phyloP scores from a whole-genome alignment of 2,329 filamentous ascomycete species.

The Ascochyta pisi region DNA sequence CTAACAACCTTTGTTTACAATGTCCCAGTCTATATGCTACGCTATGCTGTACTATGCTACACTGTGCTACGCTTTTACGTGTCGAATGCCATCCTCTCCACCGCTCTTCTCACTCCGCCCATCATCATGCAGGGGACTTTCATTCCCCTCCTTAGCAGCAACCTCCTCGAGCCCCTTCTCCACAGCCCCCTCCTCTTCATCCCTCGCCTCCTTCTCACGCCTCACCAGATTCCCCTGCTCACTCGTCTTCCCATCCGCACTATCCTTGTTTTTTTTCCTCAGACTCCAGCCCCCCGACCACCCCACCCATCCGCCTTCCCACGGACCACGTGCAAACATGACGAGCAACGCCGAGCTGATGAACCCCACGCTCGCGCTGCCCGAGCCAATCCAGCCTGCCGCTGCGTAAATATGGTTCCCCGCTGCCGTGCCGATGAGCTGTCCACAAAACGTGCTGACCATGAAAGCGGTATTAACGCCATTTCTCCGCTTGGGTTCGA shows the following conservation, averaged over 20 bases:
- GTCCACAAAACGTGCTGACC: conserved; percentile 76
- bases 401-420: conserved; percentile 63
- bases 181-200: conserved; percentile 32
- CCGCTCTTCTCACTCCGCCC: conserved; percentile 20
- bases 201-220: conserved; percentile 12
- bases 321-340: conserved; percentile 60
- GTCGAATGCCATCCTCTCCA: conserved; percentile 21
- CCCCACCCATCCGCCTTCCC: conserved; percentile 65
- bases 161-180: conserved; percentile 31
- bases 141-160: conserved; percentile 42
- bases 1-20: not conserved
- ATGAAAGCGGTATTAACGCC: conserved; percentile 84
- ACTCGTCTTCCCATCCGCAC: conserved; percentile 50
- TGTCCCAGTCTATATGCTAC: not conserved
- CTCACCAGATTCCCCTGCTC: conserved; percentile 25
- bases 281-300: conserved; percentile 66
- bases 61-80: conserved; percentile 16
- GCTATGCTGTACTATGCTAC: conserved; percentile 7
- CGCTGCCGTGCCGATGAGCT: conserved; percentile 69
- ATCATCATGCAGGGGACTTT: conserved; percentile 21
- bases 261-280: conserved; percentile 50
- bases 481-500: conserved; percentile 75
- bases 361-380: conserved; percentile 64
- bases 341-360: conserved; percentile 57
- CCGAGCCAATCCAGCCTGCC: conserved; percentile 64